A percentile compares a stretch with the other conserved stretches of the same genome.
phyloP scores from a whole-genome alignment of 495 filamentous ascomycete genomes.

The Penicillium cataractarum region DNA sequence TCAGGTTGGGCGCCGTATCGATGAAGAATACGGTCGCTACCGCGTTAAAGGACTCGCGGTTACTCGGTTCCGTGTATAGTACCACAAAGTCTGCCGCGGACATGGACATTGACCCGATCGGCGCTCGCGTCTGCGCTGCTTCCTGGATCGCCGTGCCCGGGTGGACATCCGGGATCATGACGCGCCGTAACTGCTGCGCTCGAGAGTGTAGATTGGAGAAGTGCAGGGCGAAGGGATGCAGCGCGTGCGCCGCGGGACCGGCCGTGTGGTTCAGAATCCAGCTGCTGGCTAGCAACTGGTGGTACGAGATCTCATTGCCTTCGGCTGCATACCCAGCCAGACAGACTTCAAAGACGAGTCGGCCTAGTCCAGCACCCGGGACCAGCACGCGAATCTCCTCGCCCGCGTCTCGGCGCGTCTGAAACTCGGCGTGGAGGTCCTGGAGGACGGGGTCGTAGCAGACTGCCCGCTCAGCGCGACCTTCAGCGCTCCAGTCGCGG shows the following conservation, averaged over 20 bases:
- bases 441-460: conserved; percentile 74
- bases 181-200: conserved; percentile 68
- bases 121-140: conserved; percentile 26
- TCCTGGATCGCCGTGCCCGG: conserved; percentile 58
- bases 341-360: conserved; percentile 85
- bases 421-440: conserved; percentile 61
- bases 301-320: conserved; percentile 96
- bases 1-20: conserved; percentile 91
- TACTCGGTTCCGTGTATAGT: conserved; percentile 64
- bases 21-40: conserved; percentile 94
- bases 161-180: conserved; percentile 78
- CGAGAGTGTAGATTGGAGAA: conserved; percentile 79
- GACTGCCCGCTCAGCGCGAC: conserved; percentile 68
- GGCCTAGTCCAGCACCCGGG: conserved; percentile 86
- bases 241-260: conserved; percentile 44
- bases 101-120: conserved; percentile 73
- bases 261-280: conserved; percentile 82
- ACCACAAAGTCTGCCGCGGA: conserved; percentile 80
- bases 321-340: conserved; percentile 73
- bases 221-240: conserved; percentile 79
- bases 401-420: conserved; percentile 26
- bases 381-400: conserved; percentile 70
- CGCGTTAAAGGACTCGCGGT: conserved; percentile 70
- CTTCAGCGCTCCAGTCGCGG: conserved; percentile 90
- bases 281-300: conserved; percentile 83